Evolutionary conservation across 1,139 yeast genomes (phyloP), one percentile per base, ranked within the genome.

Genomic region (Debaryomyces udenii): DNA sequence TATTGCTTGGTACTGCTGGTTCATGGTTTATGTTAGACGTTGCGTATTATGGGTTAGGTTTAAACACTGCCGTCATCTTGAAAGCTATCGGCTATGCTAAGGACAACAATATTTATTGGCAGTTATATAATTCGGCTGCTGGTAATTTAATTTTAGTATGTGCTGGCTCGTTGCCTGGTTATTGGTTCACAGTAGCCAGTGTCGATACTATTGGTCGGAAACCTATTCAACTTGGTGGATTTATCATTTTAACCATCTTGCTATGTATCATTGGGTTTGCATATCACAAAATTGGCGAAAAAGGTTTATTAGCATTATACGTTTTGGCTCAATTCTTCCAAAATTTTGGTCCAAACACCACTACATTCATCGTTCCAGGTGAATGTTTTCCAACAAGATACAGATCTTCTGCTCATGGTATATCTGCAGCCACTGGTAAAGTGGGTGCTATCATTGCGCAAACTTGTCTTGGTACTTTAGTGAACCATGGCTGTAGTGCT

Each of bases 391-490:
- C 99, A 62, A 93, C 99, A 38, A 81, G 95, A 70, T 89, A 90
- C 74, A 88, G 99, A 81, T 93, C 98, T 33, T 84, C 97, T 53
- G 97, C 98, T 42, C 99, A 93, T 64, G 99, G 99, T 77, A 72
- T 93, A 50, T 88, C 96, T 53, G 99, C 99, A 51, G 98, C 96
- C 41, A 64, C 81, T 39, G 99, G 99, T 78, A 93, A 93, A 73
- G 75, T 87, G 51, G 99, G 99, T 74, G 98, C 99, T 46, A 88
- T 93, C 53, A 80, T 93, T 70, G 98, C 98, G 29, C 94, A 90
- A 70, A 85, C 95, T 48, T 84, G 86, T 64, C 66, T 89, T 54
- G 96, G 96, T 74, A 87, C 95, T 50, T 78, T 88, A 57, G 77
- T 84, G 46, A 74, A 85, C 74, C 91, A 85, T 66, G 77, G 80